phyloP scores from a whole-genome alignment of 345 rosid species.

The Geranium rotundifolium region DNA sequence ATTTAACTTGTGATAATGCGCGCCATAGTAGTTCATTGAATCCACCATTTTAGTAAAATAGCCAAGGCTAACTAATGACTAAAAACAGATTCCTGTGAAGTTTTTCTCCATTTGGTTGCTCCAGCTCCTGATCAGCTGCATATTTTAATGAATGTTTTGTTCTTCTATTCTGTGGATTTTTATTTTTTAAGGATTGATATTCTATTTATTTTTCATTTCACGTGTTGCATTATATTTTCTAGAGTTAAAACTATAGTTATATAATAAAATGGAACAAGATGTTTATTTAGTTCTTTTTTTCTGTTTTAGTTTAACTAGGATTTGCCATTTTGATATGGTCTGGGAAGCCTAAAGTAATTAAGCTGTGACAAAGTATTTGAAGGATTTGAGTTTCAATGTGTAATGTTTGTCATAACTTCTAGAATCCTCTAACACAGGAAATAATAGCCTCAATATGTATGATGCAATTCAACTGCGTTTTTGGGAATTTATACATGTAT shows the following conservation, averaged over 20 bases:
- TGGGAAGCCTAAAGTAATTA: background rate
- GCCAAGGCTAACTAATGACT: too few relatives aligned
- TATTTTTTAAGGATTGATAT: background rate
- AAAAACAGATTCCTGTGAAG: background rate
- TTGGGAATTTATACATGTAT: background rate
- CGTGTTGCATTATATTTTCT: background rate
- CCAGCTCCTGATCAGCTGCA: background rate
- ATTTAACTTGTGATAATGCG: too few relatives aligned
- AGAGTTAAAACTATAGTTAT: background rate
- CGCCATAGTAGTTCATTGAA: too few relatives aligned
- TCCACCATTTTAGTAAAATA: too few relatives aligned
- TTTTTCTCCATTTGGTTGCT: background rate
- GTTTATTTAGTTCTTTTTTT: too few relatives aligned
- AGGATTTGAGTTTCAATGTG: background rate
- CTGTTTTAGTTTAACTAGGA: background rate
- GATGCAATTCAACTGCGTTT: background rate
- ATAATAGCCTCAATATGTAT: background rate
- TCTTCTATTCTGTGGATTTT: background rate
- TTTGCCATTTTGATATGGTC: background rate
- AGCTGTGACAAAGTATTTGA: background rate
- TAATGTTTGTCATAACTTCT: background rate
- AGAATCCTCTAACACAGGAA: background rate
- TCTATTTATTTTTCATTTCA: too few relatives aligned
- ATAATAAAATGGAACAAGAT: background rate
- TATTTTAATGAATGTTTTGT: background rate